phyloP scores from a whole-genome alignment of 1,139 yeast species.

The Candida glucosophila region DNA sequence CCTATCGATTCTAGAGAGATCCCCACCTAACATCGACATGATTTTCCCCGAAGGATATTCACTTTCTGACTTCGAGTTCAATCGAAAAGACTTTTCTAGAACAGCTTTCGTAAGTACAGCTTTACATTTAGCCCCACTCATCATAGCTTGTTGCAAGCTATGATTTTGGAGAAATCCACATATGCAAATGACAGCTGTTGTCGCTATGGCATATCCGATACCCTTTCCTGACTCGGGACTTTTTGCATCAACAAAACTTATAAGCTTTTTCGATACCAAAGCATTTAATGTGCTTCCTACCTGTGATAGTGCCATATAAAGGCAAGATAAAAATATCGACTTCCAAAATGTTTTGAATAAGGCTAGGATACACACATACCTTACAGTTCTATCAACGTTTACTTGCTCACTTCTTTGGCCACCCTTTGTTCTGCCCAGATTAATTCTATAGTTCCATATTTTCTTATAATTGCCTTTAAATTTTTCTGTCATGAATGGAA shows the following conservation, averaged over 20 bases:
- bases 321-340: constrained; percentile 17
- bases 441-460: background rate
- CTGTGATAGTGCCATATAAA: constrained; percentile 31
- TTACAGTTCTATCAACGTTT: constrained; percentile 14
- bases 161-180: constrained; percentile 19
- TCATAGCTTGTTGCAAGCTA: constrained; percentile 20
- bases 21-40: constrained; percentile 42
- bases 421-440: background rate
- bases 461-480: background rate
- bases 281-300: constrained; percentile 44
- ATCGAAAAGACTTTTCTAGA: constrained; percentile 53
- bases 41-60: constrained; percentile 58
- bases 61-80: constrained; percentile 53
- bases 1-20: constrained; percentile 27
- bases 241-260: constrained; percentile 29
- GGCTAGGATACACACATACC: constrained; percentile 4
- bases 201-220: constrained; percentile 26
- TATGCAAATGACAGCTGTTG: constrained; percentile 13
- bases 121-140: constrained; percentile 58
- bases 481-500: constrained; percentile 17
- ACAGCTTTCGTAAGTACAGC: constrained; percentile 60
- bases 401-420: constrained; percentile 14
- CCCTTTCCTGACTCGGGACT: constrained; percentile 20
- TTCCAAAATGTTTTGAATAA: constrained; percentile 1
- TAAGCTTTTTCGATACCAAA: constrained; percentile 33